Conservation (phyloP, 1,139 yeast species). For the Pichia sp. region DNA sequence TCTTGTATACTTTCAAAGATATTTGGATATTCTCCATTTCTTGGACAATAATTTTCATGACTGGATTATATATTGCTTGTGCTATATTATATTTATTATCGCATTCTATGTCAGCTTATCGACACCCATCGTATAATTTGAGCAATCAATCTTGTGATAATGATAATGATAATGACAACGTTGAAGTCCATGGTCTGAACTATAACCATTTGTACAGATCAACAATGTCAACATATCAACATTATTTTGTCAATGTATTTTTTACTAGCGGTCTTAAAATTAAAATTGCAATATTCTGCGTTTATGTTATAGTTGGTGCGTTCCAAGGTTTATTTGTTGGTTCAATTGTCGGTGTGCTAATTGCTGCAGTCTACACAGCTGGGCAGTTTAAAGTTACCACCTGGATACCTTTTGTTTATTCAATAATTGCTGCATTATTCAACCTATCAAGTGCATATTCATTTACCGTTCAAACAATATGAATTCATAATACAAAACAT, state of each 20-base stretch:
- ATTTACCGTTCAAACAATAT: constrained; percentile 33
- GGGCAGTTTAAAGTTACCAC: constrained; percentile 82
- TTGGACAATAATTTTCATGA: constrained; percentile 73
- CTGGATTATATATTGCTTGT: constrained; percentile 55
- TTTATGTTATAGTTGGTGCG: constrained; percentile 49
- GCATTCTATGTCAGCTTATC: constrained; percentile 29
- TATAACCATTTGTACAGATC: constrained; percentile 2
- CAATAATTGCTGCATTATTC: constrained; percentile 56
- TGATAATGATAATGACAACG: constrained; percentile 18
- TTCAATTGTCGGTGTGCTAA: constrained; percentile 62
- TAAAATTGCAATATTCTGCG: constrained; percentile 27
- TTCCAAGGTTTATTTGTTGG: constrained; percentile 66
- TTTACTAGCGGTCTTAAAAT: constrained; percentile 9
- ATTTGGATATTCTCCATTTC: constrained; percentile 79
- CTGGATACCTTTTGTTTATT: constrained; percentile 89
- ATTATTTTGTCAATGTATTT: constrained; percentile 9
- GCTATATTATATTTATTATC: constrained; percentile 57
- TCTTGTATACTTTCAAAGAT: constrained; percentile 61
- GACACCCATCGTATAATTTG: constrained; percentile 2
- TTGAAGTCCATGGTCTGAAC: constrained; percentile 3
- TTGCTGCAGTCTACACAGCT: constrained; percentile 65
- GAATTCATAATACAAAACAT: not conserved
- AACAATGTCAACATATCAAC: constrained; percentile 6
- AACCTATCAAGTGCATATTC: constrained; percentile 62
- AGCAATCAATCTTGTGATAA: not conserved